Evolutionary conservation across 345 rosid genomes (phyloP), one percentile per base, ranked within the genome.

Genomic region (Capsella bursapastoris): DNA sequence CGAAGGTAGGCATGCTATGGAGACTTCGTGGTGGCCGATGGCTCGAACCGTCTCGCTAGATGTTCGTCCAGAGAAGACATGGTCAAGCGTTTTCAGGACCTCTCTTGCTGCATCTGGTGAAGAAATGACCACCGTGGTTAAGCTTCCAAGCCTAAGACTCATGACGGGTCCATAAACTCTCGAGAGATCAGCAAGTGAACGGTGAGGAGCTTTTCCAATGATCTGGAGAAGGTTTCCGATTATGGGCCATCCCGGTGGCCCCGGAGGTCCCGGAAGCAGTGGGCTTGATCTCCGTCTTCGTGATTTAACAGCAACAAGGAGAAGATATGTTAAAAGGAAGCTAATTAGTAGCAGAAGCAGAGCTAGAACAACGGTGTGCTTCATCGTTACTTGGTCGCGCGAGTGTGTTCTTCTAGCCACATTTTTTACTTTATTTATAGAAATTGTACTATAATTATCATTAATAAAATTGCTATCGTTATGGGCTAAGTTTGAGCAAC

Each of bases 271-370:
- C 8, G 52, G 31, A 35, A 67, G 35, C 52, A 49, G 41, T 66
- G 41, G 25, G 43, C 14, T 49, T 40, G 72, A 47, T 51, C 53
- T 58, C 61, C 67, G 72, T 28, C 78, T 67, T 15, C 78, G 72
- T 15, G 66, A 48, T 38, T 58, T 66, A 18, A 66, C 43, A 65
- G 78, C 59, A 25, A 49, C 84, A 84, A 77, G 29, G 64, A 43
- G 65, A 77, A 77, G 78, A 68, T 67, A 83, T 64, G 84, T 79
- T 78, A 82, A 77, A 41, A 79, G 73, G 68, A 84, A 79, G 66
- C 87, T 75, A 76, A 22, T 22, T 22, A 58, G 57, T 64, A 68
- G 5, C 41, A 71, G 44, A 53, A 58, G 41, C 40, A 74, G 51
- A 47, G 76, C 74, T 47, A 75, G 72, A 35, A 28, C 66, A 13